These are phyloP conservation scores for Termitomyces sp. DNA, from an alignment of 768 basidiomycete genomes.

Conservation along the genomic window DNA sequence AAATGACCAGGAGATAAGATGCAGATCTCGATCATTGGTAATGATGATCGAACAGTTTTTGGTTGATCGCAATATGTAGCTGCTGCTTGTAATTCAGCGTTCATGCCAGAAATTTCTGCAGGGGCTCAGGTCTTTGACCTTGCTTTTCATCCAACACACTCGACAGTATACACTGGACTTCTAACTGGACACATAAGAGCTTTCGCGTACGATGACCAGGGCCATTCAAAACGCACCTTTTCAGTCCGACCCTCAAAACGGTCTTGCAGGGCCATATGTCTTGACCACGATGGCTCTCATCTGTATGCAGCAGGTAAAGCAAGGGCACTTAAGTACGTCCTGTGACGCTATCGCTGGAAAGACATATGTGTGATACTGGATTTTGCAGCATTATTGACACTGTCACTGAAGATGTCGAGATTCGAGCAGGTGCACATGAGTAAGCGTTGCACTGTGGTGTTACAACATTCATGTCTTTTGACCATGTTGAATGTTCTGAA, in stretches of 20 bases:
- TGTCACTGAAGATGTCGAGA: conserved; percentile 45
- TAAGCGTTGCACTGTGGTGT: conserved; percentile 31
- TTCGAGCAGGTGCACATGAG: conserved; percentile 59
- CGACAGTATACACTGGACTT: conserved; percentile 72
- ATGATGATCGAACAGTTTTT: not conserved
- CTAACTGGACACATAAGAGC: conserved; percentile 83
- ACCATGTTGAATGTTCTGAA: conserved; percentile 35
- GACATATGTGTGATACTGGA: conserved; percentile 16
- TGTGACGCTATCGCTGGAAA: not conserved
- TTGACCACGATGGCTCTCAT: conserved; percentile 60
- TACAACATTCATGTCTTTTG: conserved; percentile 16
- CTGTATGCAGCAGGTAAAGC: conserved; percentile 82
- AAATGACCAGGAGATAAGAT: not conserved
- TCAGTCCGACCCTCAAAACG: conserved; percentile 72
- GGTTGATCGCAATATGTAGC: not conserved
- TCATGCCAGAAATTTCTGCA: conserved; percentile 59
- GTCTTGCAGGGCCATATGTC: conserved; percentile 72
- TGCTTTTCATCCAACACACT: conserved; percentile 71
- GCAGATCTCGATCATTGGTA: not conserved
- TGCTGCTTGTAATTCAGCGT: not conserved
- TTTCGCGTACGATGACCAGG: conserved; percentile 72
- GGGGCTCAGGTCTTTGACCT: conserved; percentile 87
- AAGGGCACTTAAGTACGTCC: conserved; percentile 69
- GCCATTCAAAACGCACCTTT: conserved; percentile 51
- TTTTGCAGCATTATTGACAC: conserved; percentile 62